Evolutionary conservation across 2,329 filamentous ascomycete species (phyloP), one percentile per base, ranked within the genome.

Genomic region (Arthrobotrys megalospora): DNA sequence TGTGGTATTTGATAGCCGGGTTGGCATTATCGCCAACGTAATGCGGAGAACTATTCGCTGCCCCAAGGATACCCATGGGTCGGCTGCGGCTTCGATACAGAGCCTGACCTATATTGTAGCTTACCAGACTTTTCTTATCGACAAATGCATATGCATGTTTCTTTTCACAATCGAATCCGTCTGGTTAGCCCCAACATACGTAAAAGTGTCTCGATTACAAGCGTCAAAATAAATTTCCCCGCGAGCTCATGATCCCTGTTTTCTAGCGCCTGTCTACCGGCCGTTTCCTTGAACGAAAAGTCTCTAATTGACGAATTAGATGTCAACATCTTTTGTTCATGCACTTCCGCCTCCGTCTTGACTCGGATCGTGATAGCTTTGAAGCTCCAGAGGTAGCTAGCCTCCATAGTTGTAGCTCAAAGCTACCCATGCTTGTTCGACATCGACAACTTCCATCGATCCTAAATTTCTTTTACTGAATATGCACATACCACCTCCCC

Each of bases 71-170:
- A 32, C 41, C 69, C 60, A 50, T 66, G 48, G 41, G 50, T 73
- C 69, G 69, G 69, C 69, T 73, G 69, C 60, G 69, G 69, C 62
- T 73, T 66, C 69, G 69, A 73, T 73, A 73, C 62, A 52, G 50
- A 50, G 68, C 68, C 47, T 71, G 34, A 45, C 24, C 34, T 24
- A 45, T 16, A 48, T 60, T 47, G 45, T 48, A 71, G 32, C 32
- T 52, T 28, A 41, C 41, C 66, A 28, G 19, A 36, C 45, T 60
- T 41, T 47, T 62, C 48, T 72, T 72, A 72, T 72, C 68, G 58
- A 72, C 64, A 43, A 60, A 60, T 60, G 55, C 36, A 60, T 16
- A 72, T 73, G 60, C 69, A 65, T 65, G 24, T 38, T 63, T 36
- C 24, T 60, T 34, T 60, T 60, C 36, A 43, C 53, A 60, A 60